Base-by-base conservation (phyloP, 2,329 filamentous ascomycete species). In the Ustulina deusta region DNA sequence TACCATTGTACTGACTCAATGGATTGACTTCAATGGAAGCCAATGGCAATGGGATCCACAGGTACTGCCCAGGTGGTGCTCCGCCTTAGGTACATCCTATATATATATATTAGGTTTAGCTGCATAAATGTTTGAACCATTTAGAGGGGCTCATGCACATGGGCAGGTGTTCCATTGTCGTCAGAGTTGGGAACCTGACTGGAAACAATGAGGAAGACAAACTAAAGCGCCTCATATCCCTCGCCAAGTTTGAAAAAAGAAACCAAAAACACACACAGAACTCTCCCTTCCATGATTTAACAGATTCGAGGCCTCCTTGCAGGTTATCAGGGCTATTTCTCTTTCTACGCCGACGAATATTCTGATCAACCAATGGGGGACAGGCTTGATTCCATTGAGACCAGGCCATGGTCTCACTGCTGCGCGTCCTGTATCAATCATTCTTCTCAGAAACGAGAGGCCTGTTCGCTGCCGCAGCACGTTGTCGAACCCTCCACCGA, bases 341-440 rank as follows among this genome's bases (percentile, higher is more conserved):
- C 27, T 55, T 36, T 52, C 48, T 34, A 34, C 20, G 7, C 11
- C 34, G 34, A n/a, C 55, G 10, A 59, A 22, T 22, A 57, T 40
- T 27, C 20, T 17, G 36, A 20, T 13, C n/a, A 54, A 27, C 17
- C 13, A 32, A 25, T 44, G 49, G 32, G 36, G n/a, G 40, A 7
- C 7, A 20, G 25, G 22, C 29, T 49, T 67, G 55, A 63, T n/a
- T n/a, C n/a, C n/a, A n/a, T 59, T 57, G 51, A 65, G 67, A 54
- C 20, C 52, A 54, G 58, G 61, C 56, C 34, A 63, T 70, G 61
- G 63, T 63, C 57, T 40, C 42, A 20, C 48, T 55, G 42, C 25
- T 44, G 29, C 25, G 38, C n/a, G 17, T 32, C 59, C 42, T 46
- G 51, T 40, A 40, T 32, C 51, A 13, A 38, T 32, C 42, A 52